These are phyloP conservation scores for Aureoboletus auriporus DNA, from an alignment of 768 basidiomycete genomes.

Conservation along the genomic window DNA sequence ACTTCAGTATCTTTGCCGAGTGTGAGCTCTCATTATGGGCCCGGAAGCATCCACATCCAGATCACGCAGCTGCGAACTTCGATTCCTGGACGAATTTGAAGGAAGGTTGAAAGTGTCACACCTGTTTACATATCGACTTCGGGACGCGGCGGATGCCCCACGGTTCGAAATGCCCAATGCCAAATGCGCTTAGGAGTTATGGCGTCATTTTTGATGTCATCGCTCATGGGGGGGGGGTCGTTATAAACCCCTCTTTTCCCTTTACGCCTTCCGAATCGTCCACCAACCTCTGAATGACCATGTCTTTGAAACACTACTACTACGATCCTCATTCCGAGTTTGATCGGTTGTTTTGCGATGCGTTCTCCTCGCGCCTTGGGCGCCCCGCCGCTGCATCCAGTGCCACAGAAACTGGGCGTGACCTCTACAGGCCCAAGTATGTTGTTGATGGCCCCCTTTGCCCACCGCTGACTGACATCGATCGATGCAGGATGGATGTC, in stretches of 20 bases:
- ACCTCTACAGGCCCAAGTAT: conserved; percentile 31
- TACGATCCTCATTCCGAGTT: conserved; percentile 41
- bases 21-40: too few species aligned
- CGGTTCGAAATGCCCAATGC: too few species aligned
- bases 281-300: neutral
- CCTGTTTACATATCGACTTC: too few species aligned
- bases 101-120: too few species aligned
- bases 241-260: neutral
- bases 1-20: too few species aligned
- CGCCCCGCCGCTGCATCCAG: conserved; percentile 3
- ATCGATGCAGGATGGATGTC: conserved; percentile 46
- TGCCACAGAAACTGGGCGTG: conserved; percentile 5
- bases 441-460: neutral
- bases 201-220: too few species aligned
- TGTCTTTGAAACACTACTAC: conserved; percentile 24
- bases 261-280: neutral
- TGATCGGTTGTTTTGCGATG: conserved; percentile 41
- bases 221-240: neutral
- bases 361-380: conserved; percentile 22
- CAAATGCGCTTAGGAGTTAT: too few species aligned
- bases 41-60: too few species aligned
- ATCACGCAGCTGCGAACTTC: too few species aligned
- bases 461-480: neutral
- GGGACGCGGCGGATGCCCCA: too few species aligned
- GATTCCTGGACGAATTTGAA: too few species aligned